phyloP scores from a whole-genome alignment of 78 protist species.

The Chrysochromulina parva region DNA sequence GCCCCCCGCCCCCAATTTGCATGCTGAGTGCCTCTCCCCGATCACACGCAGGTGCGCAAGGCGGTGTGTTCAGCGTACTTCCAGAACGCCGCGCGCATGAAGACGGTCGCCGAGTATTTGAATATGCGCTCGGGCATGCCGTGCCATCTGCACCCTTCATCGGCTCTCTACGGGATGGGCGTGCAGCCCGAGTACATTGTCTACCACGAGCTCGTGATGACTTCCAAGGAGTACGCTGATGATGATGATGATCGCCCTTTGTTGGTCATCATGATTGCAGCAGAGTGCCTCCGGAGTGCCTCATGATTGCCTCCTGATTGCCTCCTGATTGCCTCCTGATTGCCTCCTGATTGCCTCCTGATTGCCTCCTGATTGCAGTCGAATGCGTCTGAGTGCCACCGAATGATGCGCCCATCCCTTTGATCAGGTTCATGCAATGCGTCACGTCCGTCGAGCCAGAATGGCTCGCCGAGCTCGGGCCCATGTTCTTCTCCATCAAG shows the following conservation, averaged over 20 bases:
- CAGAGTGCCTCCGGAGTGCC: too few species aligned
- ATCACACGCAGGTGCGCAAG: conserved; percentile 51
- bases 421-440: conserved; percentile 73
- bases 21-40: too few species aligned
- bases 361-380: too few species aligned
- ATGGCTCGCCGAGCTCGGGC: conserved; percentile 93
- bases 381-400: too few species aligned
- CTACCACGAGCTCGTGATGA: conserved; percentile 97
- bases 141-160: conserved; percentile 94
- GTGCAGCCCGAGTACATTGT: conserved; percentile 84
- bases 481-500: conserved; percentile 46
- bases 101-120: conserved; percentile 89
- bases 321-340: too few species aligned
- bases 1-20: too few species aligned
- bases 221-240: conserved; percentile 84
- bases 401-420: neutral
- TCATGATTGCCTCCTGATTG: too few species aligned
- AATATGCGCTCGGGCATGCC: conserved; percentile 96
- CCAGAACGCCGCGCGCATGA: conserved; percentile 82
- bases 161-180: conserved; percentile 88
- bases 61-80: conserved; percentile 89
- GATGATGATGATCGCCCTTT: neutral
- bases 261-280: neutral
- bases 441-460: conserved; percentile 96
- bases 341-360: too few species aligned